These are phyloP conservation scores for Colletotrichum sp. DNA, from an alignment of 2,329 filamentous ascomycete genomes.

Conservation along the genomic window DNA sequence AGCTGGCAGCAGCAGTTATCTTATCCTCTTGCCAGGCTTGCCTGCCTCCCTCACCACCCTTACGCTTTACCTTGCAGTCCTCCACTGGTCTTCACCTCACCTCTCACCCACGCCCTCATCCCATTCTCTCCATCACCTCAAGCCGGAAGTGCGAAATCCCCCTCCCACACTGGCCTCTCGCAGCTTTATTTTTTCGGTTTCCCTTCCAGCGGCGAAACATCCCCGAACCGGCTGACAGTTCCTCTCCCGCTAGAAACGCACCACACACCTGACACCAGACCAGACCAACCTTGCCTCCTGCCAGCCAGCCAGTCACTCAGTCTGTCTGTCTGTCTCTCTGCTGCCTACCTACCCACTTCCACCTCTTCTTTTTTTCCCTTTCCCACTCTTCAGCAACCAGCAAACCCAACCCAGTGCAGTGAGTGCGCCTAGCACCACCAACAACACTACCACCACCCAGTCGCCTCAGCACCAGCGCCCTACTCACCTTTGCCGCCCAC, in stretches of 20 bases:
- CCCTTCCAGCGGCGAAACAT: slow-evolving; percentile 2
- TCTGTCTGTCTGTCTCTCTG: not conserved
- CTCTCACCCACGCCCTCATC: not conserved
- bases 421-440: slow-evolving; percentile 20
- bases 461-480: slow-evolving; percentile 16
- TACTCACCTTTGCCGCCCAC: not conserved
- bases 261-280: not conserved
- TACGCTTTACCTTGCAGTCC: not conserved
- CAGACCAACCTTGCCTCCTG: not conserved
- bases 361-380: slow-evolving; percentile 15
- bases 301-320: not conserved
- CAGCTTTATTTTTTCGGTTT: not conserved
- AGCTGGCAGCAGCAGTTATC: not conserved
- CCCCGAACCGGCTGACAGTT: slow-evolving; percentile 10
- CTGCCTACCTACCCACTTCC: slow-evolving; percentile 12
- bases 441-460: slow-evolving; percentile 18
- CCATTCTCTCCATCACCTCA: not conserved
- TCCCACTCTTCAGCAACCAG: slow-evolving; percentile 26
- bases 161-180: not conserved
- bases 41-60: not conserved
- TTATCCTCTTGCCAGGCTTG: not conserved
- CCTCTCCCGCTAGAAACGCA: not conserved
- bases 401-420: slow-evolving; percentile 16
- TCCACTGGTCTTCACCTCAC: not conserved
- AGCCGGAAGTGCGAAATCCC: not conserved